These are phyloP conservation scores for Lentinula lateritia DNA, from an alignment of 768 basidiomycete species.

Conservation along the genomic window DNA sequence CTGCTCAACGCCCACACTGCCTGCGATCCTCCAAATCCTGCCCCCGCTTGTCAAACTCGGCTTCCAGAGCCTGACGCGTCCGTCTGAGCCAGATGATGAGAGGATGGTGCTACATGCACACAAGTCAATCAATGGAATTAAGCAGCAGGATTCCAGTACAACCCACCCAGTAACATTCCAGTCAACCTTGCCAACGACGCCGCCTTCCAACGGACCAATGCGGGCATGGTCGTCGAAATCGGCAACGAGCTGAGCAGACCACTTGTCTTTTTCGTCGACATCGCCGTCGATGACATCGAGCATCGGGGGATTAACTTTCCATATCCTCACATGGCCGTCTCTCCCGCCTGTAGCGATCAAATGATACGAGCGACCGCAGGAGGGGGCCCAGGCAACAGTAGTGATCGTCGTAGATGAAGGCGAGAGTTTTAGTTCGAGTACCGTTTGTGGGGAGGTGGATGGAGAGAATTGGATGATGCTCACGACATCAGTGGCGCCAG, in stretches of 20 bases:
- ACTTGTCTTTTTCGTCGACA: conserved; percentile 51
- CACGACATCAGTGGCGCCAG: conserved; percentile 66
- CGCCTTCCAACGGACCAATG: conserved; percentile 34
- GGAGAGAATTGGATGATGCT: conserved; percentile 70
- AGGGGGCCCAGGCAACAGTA: conserved; percentile 89
- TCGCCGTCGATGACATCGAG: conserved; percentile 27
- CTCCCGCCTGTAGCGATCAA: conserved; percentile 87
- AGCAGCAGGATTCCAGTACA: no score
- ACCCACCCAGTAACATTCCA: conserved; percentile 88
- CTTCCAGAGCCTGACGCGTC: conserved; percentile 81
- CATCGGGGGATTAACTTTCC: conserved; percentile 68
- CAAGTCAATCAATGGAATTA: no score
- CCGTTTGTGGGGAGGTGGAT: conserved; percentile 58
- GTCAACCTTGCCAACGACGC: conserved; percentile 61
- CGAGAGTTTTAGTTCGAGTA: conserved; percentile 56
- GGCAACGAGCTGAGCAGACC: conserved; percentile 73
- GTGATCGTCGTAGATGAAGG: conserved; percentile 44
- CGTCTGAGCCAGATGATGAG: conserved; percentile 79
- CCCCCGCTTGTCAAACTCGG: conserved; percentile 69
- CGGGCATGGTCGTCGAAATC: conserved; percentile 77
- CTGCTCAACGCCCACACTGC: conserved; percentile 70
- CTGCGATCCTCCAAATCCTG: conserved; percentile 80
- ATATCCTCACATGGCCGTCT: conserved; percentile 87
- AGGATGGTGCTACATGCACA: conserved; percentile 60
- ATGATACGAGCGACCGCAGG: conserved; percentile 90